A percentile compares a stretch with the other conserved stretches of the same genome.
Evolutionary conservation across 139 green algal species (phyloP).

Genomic region (Pseudopediastrum boryanum): DNA sequence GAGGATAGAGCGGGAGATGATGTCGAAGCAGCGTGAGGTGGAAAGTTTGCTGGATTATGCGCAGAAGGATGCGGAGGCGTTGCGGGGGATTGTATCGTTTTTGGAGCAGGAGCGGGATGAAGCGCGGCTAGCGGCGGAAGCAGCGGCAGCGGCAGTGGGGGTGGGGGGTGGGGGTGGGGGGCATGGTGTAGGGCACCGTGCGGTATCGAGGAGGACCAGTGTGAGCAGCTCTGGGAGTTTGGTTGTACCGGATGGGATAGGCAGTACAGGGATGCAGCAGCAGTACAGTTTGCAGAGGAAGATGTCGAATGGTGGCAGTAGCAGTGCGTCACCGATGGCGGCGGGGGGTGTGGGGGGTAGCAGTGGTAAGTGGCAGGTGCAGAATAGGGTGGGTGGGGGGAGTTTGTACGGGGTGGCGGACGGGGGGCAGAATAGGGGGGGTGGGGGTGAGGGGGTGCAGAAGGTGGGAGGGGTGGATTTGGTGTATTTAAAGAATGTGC

Average conservation of each 20-base stretch:
- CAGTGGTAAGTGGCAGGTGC: conserved; percentile 49
- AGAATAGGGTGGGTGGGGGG: conserved; percentile 61
- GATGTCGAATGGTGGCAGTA: too few relatives aligned
- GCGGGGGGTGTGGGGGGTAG: background rate
- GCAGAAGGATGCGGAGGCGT: too few relatives aligned
- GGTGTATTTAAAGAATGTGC: conserved; percentile 75
- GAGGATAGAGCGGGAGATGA: too few relatives aligned
- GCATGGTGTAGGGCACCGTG: too few relatives aligned
- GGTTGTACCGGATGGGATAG: too few relatives aligned
- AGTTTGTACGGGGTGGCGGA: conserved; percentile 52
- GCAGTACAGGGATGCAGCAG: too few relatives aligned
- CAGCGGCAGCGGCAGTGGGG: background rate
- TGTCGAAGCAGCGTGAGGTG: too few relatives aligned
- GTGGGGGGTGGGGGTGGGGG: background rate
- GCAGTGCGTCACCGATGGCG: background rate
- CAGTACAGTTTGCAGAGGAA: too few relatives aligned
- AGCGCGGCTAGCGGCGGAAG: background rate
- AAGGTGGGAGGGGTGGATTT: conserved; percentile 49
- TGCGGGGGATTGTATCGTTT: background rate
- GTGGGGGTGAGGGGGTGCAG: background rate
- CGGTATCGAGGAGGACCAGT: too few relatives aligned
- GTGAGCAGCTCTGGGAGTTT: too few relatives aligned
- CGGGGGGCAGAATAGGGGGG: background rate
- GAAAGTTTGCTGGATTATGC: too few relatives aligned
- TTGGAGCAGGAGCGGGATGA: background rate